These are phyloP conservation scores for Rhazya stricta DNA, from an alignment of 257 asterid species.

Conservation along the genomic window DNA sequence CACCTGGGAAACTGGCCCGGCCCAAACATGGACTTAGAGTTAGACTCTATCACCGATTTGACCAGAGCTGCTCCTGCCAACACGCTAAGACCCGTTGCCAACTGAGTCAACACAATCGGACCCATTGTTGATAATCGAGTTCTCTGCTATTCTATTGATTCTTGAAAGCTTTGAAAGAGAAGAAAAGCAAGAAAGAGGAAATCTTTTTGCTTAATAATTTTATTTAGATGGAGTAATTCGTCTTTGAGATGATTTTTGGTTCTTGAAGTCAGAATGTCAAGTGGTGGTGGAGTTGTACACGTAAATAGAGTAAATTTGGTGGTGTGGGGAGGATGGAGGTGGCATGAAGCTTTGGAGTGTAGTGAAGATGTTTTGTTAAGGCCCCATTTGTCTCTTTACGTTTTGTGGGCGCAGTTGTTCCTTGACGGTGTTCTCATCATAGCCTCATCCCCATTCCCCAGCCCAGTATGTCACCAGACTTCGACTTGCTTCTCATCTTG, in stretches of 20 bases:
- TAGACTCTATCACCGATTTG: conserved; percentile 67
- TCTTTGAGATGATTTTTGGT: not conserved
- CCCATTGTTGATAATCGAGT: conserved; percentile 36
- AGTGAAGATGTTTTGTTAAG: not conserved
- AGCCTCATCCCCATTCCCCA: not conserved
- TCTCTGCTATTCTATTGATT: conserved; percentile 2
- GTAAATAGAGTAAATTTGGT: conserved; percentile 17
- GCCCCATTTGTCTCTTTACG: not conserved
- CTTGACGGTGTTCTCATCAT: not conserved
- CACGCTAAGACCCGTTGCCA: conserved; percentile 38
- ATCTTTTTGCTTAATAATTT: not conserved
- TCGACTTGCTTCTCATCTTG: conserved; percentile 1
- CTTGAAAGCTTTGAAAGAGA: not conserved
- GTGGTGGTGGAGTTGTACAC: conserved; percentile 28
- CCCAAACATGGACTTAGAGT: conserved; percentile 42
- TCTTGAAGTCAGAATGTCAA: not conserved
- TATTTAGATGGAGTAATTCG: not conserved
- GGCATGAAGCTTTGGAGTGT: not conserved
- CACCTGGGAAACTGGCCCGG: conserved; percentile 70
- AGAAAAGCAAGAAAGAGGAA: not conserved
- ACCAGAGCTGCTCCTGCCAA: conserved; percentile 54
- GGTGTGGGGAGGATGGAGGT: not conserved
- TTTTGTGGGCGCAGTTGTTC: not conserved
- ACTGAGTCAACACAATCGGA: conserved; percentile 50
- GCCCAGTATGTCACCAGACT: not conserved